These are phyloP conservation scores for Aspergillus brasiliensis DNA, from an alignment of 2,329 filamentous ascomycete genomes.

Conservation along the genomic window DNA sequence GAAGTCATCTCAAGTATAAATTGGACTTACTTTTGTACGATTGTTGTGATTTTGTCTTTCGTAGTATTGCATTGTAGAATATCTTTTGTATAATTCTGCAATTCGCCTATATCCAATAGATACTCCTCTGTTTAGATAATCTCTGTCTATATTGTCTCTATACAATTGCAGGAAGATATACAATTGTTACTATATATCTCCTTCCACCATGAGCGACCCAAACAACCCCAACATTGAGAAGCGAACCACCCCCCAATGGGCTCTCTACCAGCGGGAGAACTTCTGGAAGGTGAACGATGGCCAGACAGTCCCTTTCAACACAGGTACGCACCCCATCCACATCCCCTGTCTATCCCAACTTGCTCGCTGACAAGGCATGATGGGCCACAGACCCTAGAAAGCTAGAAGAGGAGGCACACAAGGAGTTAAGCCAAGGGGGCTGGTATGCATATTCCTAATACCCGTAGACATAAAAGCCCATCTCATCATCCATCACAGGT, in stretches of 20 bases:
- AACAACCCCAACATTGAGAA: conserved; percentile 55
- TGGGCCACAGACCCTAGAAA: conserved; percentile 51
- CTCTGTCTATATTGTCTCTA: neutral
- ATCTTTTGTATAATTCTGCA: neutral
- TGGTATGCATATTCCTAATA: conserved; percentile 45
- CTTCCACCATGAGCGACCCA: conserved; percentile 43
- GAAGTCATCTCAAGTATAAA: conserved; percentile 29
- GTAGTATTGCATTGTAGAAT: neutral
- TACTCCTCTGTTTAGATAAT: neutral
- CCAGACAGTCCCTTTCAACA: conserved; percentile 55
- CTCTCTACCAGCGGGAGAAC: conserved; percentile 57
- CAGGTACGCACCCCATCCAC: conserved; percentile 34
- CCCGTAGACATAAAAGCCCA: no score
- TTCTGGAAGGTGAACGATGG: conserved; percentile 59
- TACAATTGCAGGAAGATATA: neutral
- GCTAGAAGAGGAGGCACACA: conserved; percentile 60
- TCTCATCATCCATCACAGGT: conserved; percentile 19
- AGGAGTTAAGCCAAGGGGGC: conserved; percentile 59
- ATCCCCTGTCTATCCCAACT: neutral
- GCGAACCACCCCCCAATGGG: conserved; percentile 57
- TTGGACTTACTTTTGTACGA: neutral
- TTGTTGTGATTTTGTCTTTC: neutral
- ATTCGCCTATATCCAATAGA: neutral
- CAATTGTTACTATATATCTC: neutral
- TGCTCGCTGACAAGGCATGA: neutral